Percentiles rank a stretch among this genome's conserved stretches.
Evolutionary conservation across 805 yeast species (phyloP).

Genomic region (Candida ficus): DNA sequence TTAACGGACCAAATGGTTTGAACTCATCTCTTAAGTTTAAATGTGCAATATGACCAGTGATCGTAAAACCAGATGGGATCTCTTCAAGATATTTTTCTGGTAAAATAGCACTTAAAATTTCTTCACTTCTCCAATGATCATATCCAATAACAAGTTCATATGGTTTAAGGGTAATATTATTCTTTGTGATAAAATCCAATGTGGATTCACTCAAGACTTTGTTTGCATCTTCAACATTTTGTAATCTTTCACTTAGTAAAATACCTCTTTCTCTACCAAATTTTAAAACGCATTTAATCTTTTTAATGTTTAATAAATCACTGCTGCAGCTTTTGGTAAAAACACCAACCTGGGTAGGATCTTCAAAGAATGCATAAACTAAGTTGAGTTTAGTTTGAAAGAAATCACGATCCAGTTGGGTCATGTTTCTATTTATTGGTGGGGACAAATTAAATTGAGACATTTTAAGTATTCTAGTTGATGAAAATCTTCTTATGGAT

Average conservation of each 20-base stretch:
- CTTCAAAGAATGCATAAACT: conserved; percentile 64
- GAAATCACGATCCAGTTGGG: conserved; percentile 55
- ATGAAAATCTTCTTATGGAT: neutral
- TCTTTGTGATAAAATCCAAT: conserved; percentile 39
- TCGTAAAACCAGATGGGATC: conserved; percentile 85
- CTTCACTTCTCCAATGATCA: conserved; percentile 85
- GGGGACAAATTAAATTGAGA: conserved; percentile 35
- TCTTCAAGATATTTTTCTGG: conserved; percentile 70
- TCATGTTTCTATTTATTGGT: conserved; percentile 66
- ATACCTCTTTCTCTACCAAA: conserved; percentile 37
- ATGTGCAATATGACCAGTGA: conserved; percentile 95
- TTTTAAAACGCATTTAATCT: conserved; percentile 64
- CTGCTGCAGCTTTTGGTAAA: conserved; percentile 54
- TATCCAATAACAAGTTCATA: conserved; percentile 60
- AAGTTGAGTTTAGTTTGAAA: conserved; percentile 56
- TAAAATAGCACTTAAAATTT: conserved; percentile 68
- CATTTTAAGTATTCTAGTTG: conserved; percentile 1
- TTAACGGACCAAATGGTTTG: conserved; percentile 71
- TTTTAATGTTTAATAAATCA: conserved; percentile 67
- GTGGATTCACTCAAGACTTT: conserved; percentile 38
- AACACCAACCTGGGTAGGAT: conserved; percentile 43
- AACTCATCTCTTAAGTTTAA: conserved; percentile 79
- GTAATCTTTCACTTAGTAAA: conserved; percentile 50
- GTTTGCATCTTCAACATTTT: conserved; percentile 32
- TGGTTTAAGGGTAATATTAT: conserved; percentile 42